These are phyloP conservation scores for Fusarium sp. DNA, from an alignment of 2,329 filamentous ascomycete genomes.

Conservation along the genomic window DNA sequence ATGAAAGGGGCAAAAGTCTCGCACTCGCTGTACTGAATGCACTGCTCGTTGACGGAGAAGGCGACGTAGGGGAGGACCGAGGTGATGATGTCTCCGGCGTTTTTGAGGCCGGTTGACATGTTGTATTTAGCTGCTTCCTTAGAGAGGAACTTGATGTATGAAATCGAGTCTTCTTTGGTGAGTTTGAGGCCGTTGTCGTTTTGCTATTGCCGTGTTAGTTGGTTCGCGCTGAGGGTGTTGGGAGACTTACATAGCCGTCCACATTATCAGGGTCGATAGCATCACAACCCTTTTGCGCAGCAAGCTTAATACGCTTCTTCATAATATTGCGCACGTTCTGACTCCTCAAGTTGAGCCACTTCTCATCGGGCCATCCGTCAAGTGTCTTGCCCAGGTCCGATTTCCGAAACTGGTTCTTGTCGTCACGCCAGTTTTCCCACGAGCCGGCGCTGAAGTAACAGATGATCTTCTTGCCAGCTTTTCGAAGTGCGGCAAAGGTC, in stretches of 20 bases:
- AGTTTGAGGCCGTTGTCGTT: slow-evolving; percentile 73
- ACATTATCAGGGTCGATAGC: slow-evolving; percentile 80
- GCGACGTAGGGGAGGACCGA: slow-evolving; percentile 62
- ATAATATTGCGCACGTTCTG: slow-evolving; percentile 73
- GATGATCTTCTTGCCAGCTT: slow-evolving; percentile 70
- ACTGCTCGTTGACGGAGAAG: slow-evolving; percentile 79
- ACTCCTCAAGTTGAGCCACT: slow-evolving; percentile 72
- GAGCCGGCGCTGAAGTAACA: slow-evolving; percentile 82
- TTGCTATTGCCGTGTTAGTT: slow-evolving; percentile 47
- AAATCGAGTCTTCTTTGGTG: slow-evolving; percentile 65
- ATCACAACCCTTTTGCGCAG: slow-evolving; percentile 72
- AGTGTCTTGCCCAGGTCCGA: slow-evolving; percentile 69
- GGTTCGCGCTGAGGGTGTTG: not conserved
- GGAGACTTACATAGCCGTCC: slow-evolving; percentile 67
- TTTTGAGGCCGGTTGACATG: slow-evolving; percentile 76
- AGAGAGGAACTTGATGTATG: slow-evolving; percentile 71
- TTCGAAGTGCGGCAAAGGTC: slow-evolving; percentile 66
- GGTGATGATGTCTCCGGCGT: slow-evolving; percentile 70
- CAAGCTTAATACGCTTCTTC: slow-evolving; percentile 68
- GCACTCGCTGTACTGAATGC: slow-evolving; percentile 71
- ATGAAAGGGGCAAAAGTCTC: slow-evolving; percentile 68
- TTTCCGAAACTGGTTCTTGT: slow-evolving; percentile 64
- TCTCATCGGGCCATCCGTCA: slow-evolving; percentile 74
- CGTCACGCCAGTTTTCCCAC: slow-evolving; percentile 72
- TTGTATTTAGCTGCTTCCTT: slow-evolving; percentile 63